Evolutionary conservation across 2,329 filamentous ascomycete species (phyloP), one percentile per base, ranked within the genome.

Genomic region (Pseudocercospora cruenta): DNA sequence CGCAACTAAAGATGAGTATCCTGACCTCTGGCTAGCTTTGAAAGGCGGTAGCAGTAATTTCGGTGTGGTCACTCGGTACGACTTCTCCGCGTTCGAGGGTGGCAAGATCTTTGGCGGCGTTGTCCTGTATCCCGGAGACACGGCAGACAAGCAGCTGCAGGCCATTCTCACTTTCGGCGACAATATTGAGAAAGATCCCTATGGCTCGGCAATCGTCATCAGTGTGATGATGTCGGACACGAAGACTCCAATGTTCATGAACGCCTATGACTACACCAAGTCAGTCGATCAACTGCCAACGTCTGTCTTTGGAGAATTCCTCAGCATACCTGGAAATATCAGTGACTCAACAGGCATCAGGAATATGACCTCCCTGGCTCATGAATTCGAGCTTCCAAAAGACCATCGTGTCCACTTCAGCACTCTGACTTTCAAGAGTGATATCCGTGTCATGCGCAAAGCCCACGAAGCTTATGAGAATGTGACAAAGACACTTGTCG

Each of bases 1-100:
- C 5, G 72, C 70, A 21, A 69, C 65, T 43, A 47, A 54, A 28
- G 51, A 60, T 4, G 67, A 70, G 6, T 60, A 69, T 21, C 51
- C 64, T 21, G 72, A 73, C 19, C 68, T 73, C 4, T 73, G 63
- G 58, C 65, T 36, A 10, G 71, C 67, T 21, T 54, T 73, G 16
- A 70, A 71, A 49, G 71, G 72, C 3, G 67, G 70, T 33, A 62
- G 58, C 12, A 69, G 60, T 49, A 73, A 73, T 47, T 68, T 73
- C 31, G 72, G 71, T 14, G 66, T 73, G 26, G 70, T 73, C 3
- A 74, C 71, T 2, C 57, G 65, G 2, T 72, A 72, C 63, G 66
- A 67, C 57, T 62, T 68, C 45, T 7, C 47, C 2, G 67, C 70
- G 14, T 67, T 70, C 55, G 55, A 60, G 3, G 47, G 47, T 12